A percentile compares a stretch with the other conserved stretches of the same genome.
phyloP scores from a whole-genome alignment of 306 rosid genomes.

The Quercus aquifolioides region DNA sequence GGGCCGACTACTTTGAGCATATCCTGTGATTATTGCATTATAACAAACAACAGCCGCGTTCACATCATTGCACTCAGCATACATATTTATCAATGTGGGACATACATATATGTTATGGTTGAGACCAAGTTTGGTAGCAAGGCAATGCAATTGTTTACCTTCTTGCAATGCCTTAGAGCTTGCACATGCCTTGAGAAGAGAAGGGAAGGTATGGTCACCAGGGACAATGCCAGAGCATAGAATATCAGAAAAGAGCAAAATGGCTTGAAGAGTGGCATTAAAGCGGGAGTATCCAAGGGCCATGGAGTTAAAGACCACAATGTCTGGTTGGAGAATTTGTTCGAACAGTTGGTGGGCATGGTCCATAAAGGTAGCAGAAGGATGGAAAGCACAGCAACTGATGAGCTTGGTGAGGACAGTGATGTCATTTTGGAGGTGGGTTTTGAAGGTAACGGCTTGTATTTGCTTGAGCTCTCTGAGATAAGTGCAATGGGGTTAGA shows the following conservation, averaged over 20 bases:
- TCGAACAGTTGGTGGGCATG: slow-evolving; percentile 59
- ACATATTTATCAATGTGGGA: slow-evolving; percentile 74
- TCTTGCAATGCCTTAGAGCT: slow-evolving; percentile 53
- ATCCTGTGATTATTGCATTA: slow-evolving; percentile 63
- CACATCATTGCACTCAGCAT: slow-evolving; percentile 51
- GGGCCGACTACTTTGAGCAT: slow-evolving; percentile 57
- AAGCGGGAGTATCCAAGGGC: slow-evolving; percentile 65
- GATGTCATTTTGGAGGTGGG: slow-evolving; percentile 40
- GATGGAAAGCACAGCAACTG: slow-evolving; percentile 45
- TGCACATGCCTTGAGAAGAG: slow-evolving; percentile 77
- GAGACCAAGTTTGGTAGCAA: slow-evolving; percentile 53
- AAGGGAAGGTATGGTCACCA: slow-evolving; percentile 68
- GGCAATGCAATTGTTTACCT: slow-evolving; percentile 73
- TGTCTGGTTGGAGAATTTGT: slow-evolving; percentile 60
- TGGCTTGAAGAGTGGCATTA: slow-evolving; percentile 47
- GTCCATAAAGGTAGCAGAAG: slow-evolving; percentile 41
- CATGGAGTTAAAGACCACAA: slow-evolving; percentile 59
- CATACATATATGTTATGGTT: slow-evolving; percentile 44
- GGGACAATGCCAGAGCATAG: slow-evolving; percentile 47
- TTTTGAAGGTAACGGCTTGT: slow-evolving; percentile 65
- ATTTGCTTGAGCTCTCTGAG: slow-evolving; percentile 64
- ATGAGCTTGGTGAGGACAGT: slow-evolving; percentile 55
- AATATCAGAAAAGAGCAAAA: slow-evolving; percentile 36
- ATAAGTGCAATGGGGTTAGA: slow-evolving; percentile 58
- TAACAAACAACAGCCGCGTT: slow-evolving; percentile 56